These are phyloP conservation scores for Beauveria scarabaeidicola DNA, from an alignment of 2,329 filamentous ascomycete species.

Conservation along the genomic window DNA sequence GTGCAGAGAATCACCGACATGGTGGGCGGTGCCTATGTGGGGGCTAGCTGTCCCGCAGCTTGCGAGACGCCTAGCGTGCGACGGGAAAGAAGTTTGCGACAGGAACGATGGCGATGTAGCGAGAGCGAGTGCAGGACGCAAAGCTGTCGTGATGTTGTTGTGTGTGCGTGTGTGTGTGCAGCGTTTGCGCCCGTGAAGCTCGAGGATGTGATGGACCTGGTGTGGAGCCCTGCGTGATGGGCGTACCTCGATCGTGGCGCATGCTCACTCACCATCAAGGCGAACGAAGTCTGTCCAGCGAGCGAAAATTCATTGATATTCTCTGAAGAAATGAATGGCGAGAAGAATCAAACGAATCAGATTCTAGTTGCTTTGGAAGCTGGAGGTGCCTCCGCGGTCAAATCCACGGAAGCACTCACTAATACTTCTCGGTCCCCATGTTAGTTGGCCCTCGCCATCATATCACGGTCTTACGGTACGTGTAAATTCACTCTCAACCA, in stretches of 20 bases:
- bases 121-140: background rate
- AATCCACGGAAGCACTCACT: too few relatives aligned
- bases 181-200: slow-evolving; percentile 1
- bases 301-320: background rate
- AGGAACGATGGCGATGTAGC: background rate
- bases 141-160: slow-evolving; percentile 1
- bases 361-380: too few relatives aligned
- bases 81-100: background rate
- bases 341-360: too few relatives aligned
- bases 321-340: too few relatives aligned
- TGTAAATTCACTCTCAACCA: too few relatives aligned
- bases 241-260: background rate
- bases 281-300: background rate
- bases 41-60: background rate
- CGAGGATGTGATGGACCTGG: background rate
- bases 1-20: slow-evolving; percentile 59
- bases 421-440: too few relatives aligned
- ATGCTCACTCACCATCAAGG: background rate
- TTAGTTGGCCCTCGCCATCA: too few relatives aligned
- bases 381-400: too few relatives aligned
- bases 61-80: background rate
- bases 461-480: too few relatives aligned
- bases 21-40: slow-evolving; percentile 9
- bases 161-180: background rate
- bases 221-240: background rate